Evolutionary conservation across 768 basidiomycete genomes (phyloP), one percentile per base, ranked within the genome.

Genomic region (Podaxis sp.): DNA sequence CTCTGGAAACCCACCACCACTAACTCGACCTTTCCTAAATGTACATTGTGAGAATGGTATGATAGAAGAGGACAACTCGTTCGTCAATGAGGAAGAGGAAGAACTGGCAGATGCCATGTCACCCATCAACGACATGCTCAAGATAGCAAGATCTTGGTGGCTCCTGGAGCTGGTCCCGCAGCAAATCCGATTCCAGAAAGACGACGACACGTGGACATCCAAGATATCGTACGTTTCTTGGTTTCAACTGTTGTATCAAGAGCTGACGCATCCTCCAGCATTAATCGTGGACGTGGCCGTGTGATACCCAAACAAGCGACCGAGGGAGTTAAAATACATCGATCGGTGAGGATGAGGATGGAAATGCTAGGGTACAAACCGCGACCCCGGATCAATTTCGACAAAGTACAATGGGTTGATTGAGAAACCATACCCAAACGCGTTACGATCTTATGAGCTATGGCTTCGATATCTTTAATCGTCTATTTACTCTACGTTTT

Each of bases 121-220:
- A 56, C 76, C 74, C 0, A 70, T 79, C 3, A 84, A 85, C 61
- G 89, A 92, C 71, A 81, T 88, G 74, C 79, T 92, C 33, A 65
- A 71, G n/a, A 67, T 77, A 4, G 63, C 73, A 24, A 75, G 67
- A 52, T 57, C 53, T 0, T 92, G 90, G 90, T 92, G 90, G 90
- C 65, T 86, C 22, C 73, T 92, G 33, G 90, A 92, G 71, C 58
- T 78, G 40, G 54, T 82, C 2, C 81, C 81, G 0, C 74, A 77
- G 64, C 74, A 74, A 60, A 71, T 77, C n/a, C 69, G 74, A 17
- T 79, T 70, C 65, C 80, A 82, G 64, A 73, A 72, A 26, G 74
- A 76, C 51, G 76, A 80, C 56, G 76, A 80, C 65, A 68, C 71
- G 1, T 81, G 79, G 80, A 67, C 72, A 9, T 68, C 68, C 55